These are phyloP conservation scores for Aspergillus pseudonomiae DNA, from an alignment of 2,329 filamentous ascomycete genomes.

Conservation along the genomic window DNA sequence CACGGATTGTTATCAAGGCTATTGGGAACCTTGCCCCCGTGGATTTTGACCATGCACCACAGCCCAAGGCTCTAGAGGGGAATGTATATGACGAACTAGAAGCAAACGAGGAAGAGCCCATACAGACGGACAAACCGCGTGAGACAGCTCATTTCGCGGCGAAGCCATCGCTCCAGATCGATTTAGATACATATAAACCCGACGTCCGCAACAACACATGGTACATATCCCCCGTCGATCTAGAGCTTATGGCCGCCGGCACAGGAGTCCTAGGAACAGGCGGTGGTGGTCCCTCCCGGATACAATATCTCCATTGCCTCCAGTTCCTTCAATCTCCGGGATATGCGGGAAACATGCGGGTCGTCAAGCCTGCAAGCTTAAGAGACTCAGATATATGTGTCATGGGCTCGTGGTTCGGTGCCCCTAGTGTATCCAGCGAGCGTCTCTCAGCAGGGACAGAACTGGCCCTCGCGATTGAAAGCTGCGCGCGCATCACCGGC, in stretches of 20 bases:
- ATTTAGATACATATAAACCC: conserved; percentile 37
- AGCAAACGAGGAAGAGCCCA: neutral
- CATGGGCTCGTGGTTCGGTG: conserved; percentile 51
- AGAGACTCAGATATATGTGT: conserved; percentile 45
- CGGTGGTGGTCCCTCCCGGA: conserved; percentile 46
- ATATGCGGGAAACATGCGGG: conserved; percentile 40
- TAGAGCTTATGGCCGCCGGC: conserved; percentile 42
- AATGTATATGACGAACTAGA: neutral
- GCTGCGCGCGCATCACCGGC: conserved; percentile 25
- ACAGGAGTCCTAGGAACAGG: conserved; percentile 44
- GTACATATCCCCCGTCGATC: conserved; percentile 41
- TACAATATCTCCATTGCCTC: conserved; percentile 50
- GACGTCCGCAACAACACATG: conserved; percentile 37
- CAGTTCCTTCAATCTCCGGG: conserved; percentile 37
- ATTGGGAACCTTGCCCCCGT: conserved; percentile 46
- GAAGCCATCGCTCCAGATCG: conserved; percentile 24
- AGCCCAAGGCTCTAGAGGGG: conserved; percentile 12
- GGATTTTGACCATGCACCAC: neutral
- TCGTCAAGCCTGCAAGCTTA: conserved; percentile 41
- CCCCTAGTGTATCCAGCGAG: conserved; percentile 23
- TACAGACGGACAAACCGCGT: neutral
- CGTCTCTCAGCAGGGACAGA: conserved; percentile 18
- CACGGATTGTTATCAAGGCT: conserved; percentile 36
- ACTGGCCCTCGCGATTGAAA: conserved; percentile 11
- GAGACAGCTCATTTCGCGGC: conserved; percentile 17